phyloP scores from a whole-genome alignment of 768 basidiomycete genomes.

The Leccinellum albellum region DNA sequence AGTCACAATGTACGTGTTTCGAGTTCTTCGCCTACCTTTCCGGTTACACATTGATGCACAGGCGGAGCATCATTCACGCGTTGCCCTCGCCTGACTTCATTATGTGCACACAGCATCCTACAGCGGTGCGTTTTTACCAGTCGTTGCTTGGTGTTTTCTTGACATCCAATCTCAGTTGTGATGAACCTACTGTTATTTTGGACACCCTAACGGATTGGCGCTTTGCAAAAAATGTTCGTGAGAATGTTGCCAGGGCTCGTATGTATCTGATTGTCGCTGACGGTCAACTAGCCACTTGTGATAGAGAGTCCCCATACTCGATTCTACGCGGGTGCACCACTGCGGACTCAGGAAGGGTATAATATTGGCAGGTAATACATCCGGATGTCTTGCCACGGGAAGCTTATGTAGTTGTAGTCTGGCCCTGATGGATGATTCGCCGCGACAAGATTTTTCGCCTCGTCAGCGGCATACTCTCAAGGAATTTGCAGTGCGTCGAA shows the following conservation, averaged over 20 bases:
- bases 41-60: constrained; percentile 17
- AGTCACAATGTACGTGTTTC: constrained; percentile 69
- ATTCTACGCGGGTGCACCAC: constrained; percentile 90
- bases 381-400: not conserved
- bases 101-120: constrained; percentile 81
- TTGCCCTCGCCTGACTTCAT: constrained; percentile 57
- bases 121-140: constrained; percentile 48
- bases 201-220: constrained; percentile 85
- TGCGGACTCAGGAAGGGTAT: constrained; percentile 84
- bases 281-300: constrained; percentile 59
- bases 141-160: constrained; percentile 1
- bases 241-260: not conserved
- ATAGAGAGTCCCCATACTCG: constrained; percentile 62
- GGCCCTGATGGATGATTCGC: constrained; percentile 79
- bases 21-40: not conserved
- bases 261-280: not conserved
- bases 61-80: constrained; percentile 45
- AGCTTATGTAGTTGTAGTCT: constrained; percentile 42
- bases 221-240: constrained; percentile 74
- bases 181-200: constrained; percentile 83
- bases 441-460: constrained; percentile 81
- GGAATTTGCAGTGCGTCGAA: constrained; percentile 71
- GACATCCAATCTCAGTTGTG: constrained; percentile 46
- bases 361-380: constrained; percentile 76
- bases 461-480: constrained; percentile 88